Evolutionary conservation across 345 rosid genomes (phyloP).

Genomic region (Salix exigua): DNA sequence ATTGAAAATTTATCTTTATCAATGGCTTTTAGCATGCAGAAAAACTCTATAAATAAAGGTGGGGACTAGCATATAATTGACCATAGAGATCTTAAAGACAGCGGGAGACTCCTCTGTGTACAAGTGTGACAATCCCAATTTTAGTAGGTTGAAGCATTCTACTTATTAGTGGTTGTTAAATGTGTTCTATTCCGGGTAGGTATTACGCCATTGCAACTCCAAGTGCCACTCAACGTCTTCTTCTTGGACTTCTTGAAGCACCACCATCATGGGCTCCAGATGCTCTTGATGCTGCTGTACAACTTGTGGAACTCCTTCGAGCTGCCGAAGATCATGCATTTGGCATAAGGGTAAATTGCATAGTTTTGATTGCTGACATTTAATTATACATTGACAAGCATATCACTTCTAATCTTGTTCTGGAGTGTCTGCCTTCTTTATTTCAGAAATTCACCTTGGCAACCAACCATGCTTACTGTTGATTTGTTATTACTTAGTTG

Average conservation of each 20-base stretch:
- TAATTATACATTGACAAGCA: not conserved
- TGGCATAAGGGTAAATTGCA: conserved; percentile 76
- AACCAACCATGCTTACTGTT: not conserved
- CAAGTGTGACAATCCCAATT: not conserved
- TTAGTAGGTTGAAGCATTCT: not conserved
- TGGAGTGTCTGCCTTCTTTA: no score
- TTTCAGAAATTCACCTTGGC: not conserved
- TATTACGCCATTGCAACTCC: conserved; percentile 97
- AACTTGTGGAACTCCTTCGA: conserved; percentile 96
- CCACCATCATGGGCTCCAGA: conserved; percentile 99
- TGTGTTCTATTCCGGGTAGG: conserved; percentile 35
- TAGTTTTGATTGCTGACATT: not conserved
- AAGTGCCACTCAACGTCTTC: conserved; percentile 96
- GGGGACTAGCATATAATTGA: not conserved
- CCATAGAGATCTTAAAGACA: not conserved
- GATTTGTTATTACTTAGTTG: not conserved
- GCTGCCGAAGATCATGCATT: conserved; percentile 97
- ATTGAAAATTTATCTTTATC: not conserved
- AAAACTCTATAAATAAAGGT: not conserved
- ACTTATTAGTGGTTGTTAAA: conserved; percentile 2
- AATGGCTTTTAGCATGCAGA: not conserved
- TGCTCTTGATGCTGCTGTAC: conserved; percentile 99
- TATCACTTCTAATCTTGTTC: not conserved
- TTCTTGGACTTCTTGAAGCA: conserved; percentile 95
- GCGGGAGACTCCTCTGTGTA: not conserved